A percentile compares a stretch with the other conserved stretches of the same genome.
Evolutionary conservation across 2,329 filamentous ascomycete species (phyloP).

Genomic region (Fusarium sp.): DNA sequence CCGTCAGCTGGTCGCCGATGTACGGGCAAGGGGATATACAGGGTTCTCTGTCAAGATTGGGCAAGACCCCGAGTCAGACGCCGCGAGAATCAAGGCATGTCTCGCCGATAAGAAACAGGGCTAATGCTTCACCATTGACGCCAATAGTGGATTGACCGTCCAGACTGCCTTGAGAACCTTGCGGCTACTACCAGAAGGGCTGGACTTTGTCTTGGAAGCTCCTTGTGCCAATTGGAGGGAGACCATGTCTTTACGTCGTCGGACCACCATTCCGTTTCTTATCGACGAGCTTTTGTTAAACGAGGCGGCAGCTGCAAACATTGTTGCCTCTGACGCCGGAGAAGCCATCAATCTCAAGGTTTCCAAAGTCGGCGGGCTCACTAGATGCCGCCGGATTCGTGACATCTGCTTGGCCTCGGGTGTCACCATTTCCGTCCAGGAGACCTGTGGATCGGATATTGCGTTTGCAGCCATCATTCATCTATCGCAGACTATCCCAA

Average conservation of each 20-base stretch:
- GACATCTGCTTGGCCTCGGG: constrained; percentile 20
- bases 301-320: constrained; percentile 1
- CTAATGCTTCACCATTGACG: constrained; percentile 17
- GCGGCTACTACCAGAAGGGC: constrained; percentile 7
- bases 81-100: constrained; percentile 5
- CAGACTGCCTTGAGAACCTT: constrained; percentile 16
- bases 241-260: constrained; percentile 1
- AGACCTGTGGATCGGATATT: constrained; percentile 15
- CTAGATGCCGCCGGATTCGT: constrained; percentile 5
- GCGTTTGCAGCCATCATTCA: constrained; percentile 23
- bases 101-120: constrained; percentile 7
- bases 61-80: constrained; percentile 1
- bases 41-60: constrained; percentile 21
- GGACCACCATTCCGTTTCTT: constrained; percentile 15
- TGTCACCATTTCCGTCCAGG: constrained; percentile 14
- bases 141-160: constrained; percentile 20
- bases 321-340: constrained; percentile 12
- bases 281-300: constrained; percentile 13
- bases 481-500: constrained; percentile 14
- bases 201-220: constrained; percentile 21
- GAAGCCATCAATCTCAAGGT: constrained; percentile 19
- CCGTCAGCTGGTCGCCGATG: neutral
- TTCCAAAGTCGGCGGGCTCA: constrained; percentile 19
- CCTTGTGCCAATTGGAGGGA: constrained; percentile 17
- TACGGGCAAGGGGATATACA: constrained; percentile 1